These are phyloP conservation scores for Metschnikowia amazonensis DNA, from an alignment of 805 yeast genomes.

Conservation along the genomic window DNA sequence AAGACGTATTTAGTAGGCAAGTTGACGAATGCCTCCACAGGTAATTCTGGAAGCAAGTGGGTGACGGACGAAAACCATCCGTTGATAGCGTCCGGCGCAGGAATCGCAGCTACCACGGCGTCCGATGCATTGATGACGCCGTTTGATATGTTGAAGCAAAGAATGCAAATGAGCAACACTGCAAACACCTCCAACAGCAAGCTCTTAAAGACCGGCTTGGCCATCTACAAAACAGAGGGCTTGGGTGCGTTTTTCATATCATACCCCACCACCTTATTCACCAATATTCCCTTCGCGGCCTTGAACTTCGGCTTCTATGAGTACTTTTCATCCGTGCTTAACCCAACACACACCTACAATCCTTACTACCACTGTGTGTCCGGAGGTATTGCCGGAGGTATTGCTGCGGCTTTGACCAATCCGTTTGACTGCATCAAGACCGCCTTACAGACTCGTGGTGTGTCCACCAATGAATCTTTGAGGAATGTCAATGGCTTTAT, in stretches of 20 bases:
- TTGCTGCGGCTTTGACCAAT: conserved; percentile 91
- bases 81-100: conserved; percentile 78
- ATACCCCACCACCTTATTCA: conserved; percentile 87
- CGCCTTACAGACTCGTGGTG: conserved; percentile 76
- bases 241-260: conserved; percentile 81
- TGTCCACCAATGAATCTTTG: conserved; percentile 44
- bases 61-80: conserved; percentile 72
- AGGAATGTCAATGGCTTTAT: conserved; percentile 60
- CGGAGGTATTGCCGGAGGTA: conserved; percentile 92
- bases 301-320: conserved; percentile 92
- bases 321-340: conserved; percentile 68
- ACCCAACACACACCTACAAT: conserved; percentile 75
- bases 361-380: conserved; percentile 89
- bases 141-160: conserved; percentile 89
- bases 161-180: conserved; percentile 64
- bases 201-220: conserved; percentile 37
- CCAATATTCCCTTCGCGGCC: conserved; percentile 94
- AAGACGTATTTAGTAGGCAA: conserved; percentile 54
- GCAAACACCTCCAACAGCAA: conserved; percentile 23
- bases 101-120: conserved; percentile 88
- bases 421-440: conserved; percentile 95
- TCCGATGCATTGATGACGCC: conserved; percentile 97
- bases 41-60: conserved; percentile 36
- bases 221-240: conserved; percentile 61
- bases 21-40: conserved; percentile 25